phyloP scores from a whole-genome alignment of 441 rosid species.

The Arabidopsis lyrata region DNA sequence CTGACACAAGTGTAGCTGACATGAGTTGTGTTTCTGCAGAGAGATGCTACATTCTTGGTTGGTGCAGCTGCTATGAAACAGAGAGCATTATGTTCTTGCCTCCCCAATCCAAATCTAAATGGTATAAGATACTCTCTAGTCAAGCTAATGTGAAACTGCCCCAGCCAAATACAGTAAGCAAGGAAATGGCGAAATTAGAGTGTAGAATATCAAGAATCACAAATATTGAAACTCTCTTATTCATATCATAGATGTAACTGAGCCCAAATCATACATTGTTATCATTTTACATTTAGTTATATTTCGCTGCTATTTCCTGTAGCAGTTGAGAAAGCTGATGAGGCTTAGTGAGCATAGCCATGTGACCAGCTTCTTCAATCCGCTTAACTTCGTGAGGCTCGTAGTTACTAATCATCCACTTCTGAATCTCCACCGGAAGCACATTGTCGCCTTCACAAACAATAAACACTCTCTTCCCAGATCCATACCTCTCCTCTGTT shows the following conservation, averaged over 20 bases:
- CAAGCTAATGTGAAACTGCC: slow-evolving; percentile 35
- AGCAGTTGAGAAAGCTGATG: slow-evolving; percentile 44
- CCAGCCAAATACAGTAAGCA: slow-evolving; percentile 38
- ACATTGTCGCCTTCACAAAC: slow-evolving; percentile 49
- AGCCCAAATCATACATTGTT: background rate
- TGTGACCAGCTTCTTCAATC: slow-evolving; percentile 51
- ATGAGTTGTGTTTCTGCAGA: slow-evolving; percentile 23
- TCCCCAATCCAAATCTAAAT: slow-evolving; percentile 33
- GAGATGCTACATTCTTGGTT: slow-evolving; percentile 25
- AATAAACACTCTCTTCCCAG: slow-evolving; percentile 47
- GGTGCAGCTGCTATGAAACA: slow-evolving; percentile 29
- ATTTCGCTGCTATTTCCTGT: slow-evolving; percentile 33
- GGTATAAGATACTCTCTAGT: slow-evolving; percentile 44
- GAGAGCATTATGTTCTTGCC: slow-evolving; percentile 35
- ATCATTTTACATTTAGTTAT: slow-evolving; percentile 21
- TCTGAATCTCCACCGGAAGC: slow-evolving; percentile 51
- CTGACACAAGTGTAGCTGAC: slow-evolving; percentile 31
- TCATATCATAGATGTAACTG: slow-evolving; percentile 24
- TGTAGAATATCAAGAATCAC: slow-evolving; percentile 16
- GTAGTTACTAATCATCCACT: slow-evolving; percentile 52
- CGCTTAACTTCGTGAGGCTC: slow-evolving; percentile 46
- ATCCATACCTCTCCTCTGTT: slow-evolving; percentile 52
- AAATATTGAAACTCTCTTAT: slow-evolving; percentile 17
- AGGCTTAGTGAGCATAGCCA: slow-evolving; percentile 52
- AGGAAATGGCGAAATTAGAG: background rate